phyloP scores from a whole-genome alignment of 768 basidiomycete genomes.

The Pseudohyphozyma bogoriensis region DNA sequence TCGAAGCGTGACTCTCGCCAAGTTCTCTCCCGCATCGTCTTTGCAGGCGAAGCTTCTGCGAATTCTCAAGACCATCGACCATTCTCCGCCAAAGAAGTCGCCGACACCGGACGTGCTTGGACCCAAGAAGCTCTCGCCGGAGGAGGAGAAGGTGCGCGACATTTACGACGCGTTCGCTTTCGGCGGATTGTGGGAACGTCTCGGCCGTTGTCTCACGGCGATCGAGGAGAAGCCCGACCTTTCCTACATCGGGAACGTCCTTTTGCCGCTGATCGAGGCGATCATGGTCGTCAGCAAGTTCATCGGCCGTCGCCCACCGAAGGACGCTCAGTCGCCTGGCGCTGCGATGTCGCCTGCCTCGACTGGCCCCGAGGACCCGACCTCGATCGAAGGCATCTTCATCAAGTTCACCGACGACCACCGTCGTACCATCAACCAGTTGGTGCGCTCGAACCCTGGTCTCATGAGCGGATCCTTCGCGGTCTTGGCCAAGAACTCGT shows the following conservation, averaged over 20 bases:
- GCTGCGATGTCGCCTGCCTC: too few relatives aligned
- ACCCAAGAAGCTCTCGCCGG: constrained; percentile 8
- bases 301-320: constrained; percentile 34
- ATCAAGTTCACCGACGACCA: constrained; percentile 87
- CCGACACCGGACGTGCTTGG: not conserved
- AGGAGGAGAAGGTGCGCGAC: constrained; percentile 48
- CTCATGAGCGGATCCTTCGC: constrained; percentile 91
- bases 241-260: constrained; percentile 80
- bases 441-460: constrained; percentile 97
- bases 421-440: constrained; percentile 56
- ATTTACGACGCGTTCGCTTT: constrained; percentile 91
- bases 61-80: constrained; percentile 88
- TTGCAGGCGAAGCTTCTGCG: constrained; percentile 92
- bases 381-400: constrained; percentile 54
- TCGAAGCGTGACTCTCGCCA: constrained; percentile 46
- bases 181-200: constrained; percentile 71
- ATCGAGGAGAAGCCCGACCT: constrained; percentile 70
- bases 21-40: constrained; percentile 88
- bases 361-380: not conserved
- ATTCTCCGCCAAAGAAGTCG: constrained; percentile 9
- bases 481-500: constrained; percentile 84
- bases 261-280: constrained; percentile 88
- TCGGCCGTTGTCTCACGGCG: constrained; percentile 77
- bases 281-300: constrained; percentile 99
- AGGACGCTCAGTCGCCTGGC: not conserved